Conservation (phyloP, 208 protist species). For the Trypanosoma brucei region DNA sequence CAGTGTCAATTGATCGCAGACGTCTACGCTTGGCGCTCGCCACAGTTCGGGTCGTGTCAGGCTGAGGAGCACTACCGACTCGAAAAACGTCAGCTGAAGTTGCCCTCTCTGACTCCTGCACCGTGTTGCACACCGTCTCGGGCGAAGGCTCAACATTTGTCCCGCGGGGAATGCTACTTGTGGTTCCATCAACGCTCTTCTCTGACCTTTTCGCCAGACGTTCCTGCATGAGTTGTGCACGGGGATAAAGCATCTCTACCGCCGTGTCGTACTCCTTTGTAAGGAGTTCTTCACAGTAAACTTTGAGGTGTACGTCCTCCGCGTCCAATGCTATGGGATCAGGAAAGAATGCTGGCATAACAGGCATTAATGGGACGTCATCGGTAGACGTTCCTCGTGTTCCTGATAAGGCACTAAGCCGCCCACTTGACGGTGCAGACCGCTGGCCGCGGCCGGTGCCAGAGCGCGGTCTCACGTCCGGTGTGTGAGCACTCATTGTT, state of each 20-base stretch:
- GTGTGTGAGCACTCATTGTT: background rate
- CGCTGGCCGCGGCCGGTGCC: background rate
- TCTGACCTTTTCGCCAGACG: no score
- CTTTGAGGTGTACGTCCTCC: slow-evolving; percentile 16
- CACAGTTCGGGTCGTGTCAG: no score
- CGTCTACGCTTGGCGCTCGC: no score
- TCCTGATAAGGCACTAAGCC: background rate
- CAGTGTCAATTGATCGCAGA: background rate
- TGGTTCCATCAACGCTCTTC: no score
- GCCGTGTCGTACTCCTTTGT: slow-evolving; percentile 25
- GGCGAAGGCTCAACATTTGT: no score
- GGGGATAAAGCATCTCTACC: slow-evolving; percentile 13
- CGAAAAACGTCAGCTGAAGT: no score
- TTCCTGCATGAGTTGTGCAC: no score
- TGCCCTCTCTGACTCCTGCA: no score
- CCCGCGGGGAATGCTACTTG: no score
- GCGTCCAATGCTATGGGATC: slow-evolving; percentile 22
- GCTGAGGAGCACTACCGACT: no score
- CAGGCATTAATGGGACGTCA: slow-evolving; percentile 26
- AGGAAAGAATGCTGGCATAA: slow-evolving; percentile 36
- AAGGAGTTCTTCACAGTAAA: slow-evolving; percentile 22
- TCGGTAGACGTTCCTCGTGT: background rate
- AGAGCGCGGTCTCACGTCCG: background rate
- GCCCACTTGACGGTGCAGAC: background rate
- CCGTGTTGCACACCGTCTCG: no score